These are phyloP conservation scores for Ophiostoma ips DNA, from an alignment of 2,329 filamentous ascomycete genomes.

Conservation along the genomic window DNA sequence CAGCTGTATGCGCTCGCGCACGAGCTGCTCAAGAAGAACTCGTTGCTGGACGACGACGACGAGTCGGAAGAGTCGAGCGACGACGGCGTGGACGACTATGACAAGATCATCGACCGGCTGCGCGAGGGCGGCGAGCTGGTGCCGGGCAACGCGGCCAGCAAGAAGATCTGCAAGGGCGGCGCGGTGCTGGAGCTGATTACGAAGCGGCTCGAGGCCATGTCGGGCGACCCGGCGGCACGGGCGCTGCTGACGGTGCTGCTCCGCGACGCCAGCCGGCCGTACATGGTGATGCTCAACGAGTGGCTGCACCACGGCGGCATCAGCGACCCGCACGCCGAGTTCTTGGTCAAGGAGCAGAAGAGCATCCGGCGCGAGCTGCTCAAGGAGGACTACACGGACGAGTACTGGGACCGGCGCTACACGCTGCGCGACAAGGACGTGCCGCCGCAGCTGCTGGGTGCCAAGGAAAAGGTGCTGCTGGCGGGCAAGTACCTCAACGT, in stretches of 20 bases:
- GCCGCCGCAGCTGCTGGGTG: conserved; percentile 76
- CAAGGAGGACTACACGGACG: conserved; percentile 94
- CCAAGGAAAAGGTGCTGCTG: conserved; percentile 87
- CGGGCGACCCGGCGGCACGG: conserved; percentile 80
- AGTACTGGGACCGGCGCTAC: conserved; percentile 98
- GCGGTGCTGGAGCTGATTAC: conserved; percentile 83
- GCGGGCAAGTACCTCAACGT: conserved; percentile 98
- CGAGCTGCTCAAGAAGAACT: conserved; percentile 79
- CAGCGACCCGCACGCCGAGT: conserved; percentile 85
- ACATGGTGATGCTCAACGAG: conserved; percentile 97
- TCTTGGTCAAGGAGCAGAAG: conserved; percentile 88
- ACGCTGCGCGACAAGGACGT: conserved; percentile 85
- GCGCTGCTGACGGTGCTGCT: conserved; percentile 69
- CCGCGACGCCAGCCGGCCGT: conserved; percentile 78
- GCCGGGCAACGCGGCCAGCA: conserved; percentile 63
- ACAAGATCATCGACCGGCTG: conserved; percentile 83
- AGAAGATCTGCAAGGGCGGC: conserved; percentile 94
- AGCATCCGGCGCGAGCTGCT: conserved; percentile 83
- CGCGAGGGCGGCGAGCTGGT: conserved; percentile 74
- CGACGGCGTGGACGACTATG: conserved; percentile 70
- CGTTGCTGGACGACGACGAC: conserved; percentile 67
- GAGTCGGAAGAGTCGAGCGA: conserved; percentile 58
- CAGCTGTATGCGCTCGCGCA: conserved; percentile 80
- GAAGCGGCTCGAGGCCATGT: conserved; percentile 72
- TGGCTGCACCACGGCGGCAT: conserved; percentile 96